Base-by-base conservation (phyloP, 176 grass and related monocot genomes). In the Triticum monococcum region DNA sequence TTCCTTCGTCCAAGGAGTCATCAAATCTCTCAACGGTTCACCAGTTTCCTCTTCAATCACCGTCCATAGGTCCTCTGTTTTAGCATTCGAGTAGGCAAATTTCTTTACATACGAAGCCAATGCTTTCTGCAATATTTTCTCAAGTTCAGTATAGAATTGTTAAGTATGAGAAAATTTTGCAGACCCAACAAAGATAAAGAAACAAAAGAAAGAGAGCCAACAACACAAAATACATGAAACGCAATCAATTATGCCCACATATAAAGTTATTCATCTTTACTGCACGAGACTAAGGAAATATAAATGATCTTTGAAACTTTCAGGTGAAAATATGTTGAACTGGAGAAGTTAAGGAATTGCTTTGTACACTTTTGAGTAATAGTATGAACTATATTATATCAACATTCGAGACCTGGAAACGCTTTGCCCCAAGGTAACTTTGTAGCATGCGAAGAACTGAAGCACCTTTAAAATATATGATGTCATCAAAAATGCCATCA, bases 1-100 rank as follows among this genome's bases (percentile, higher is more conserved):
- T 85, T 93, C 89, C 87, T 97, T 97, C 48, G 89, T 97, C 95
- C 95, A 97, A 28, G 87, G 81, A 66, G 56, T 87, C 95, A 95
- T 95, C 66, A 92, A 75, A 61, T 89, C 81, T 83, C 84, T 95
- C 31, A 95, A 73, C 31, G 91, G 92, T 91, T 97, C 92, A 43
- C 92, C 87, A 54, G 95, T 84, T 72, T 91, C 87, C 68, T 91
- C 84, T 92, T 97, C 92, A 85, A 97, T 82, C 50, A 92, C 95
- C 68, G 79, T 90, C 95, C 95, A 97, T 12, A 97, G 75, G 63
- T 97, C 95, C 75, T 97, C 95, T 16, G 92, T 92, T 88, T 89
- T 97, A 73, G 95, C 95, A 88, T 94, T 97, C 79, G 90, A 87
- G 79, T 87, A 94, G 28, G 90, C 86, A 91, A 83, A 97, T 82